phyloP scores from a whole-genome alignment of 768 basidiomycete genomes.

The Lactarius tabidus region DNA sequence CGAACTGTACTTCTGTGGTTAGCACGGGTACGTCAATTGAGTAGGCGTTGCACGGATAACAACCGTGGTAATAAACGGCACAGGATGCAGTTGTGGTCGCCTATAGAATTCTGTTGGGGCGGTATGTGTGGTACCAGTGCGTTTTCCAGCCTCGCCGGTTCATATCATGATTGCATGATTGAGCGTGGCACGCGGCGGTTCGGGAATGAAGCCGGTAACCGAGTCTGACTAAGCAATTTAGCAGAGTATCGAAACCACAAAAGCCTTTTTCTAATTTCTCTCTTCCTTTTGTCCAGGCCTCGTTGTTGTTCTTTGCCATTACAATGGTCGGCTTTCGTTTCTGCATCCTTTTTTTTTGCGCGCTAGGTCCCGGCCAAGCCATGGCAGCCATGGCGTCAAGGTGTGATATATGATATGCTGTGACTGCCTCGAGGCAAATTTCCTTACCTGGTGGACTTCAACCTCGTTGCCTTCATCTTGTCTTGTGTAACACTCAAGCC shows the following conservation, averaged over 20 bases:
- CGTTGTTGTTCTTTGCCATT: constrained; percentile 6
- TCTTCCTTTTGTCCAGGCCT: background rate
- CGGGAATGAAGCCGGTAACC: background rate
- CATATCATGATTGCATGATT: too few species aligned
- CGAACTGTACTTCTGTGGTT: background rate
- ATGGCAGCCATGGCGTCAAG: constrained; percentile 24
- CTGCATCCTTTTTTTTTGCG: background rate
- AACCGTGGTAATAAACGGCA: background rate
- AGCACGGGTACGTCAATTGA: background rate
- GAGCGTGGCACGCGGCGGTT: background rate
- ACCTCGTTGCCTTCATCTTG: constrained; percentile 26
- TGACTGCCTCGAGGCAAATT: constrained; percentile 29
- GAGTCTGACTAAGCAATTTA: background rate
- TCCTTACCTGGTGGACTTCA: constrained; percentile 21
- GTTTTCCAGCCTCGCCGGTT: background rate
- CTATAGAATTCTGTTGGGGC: background rate
- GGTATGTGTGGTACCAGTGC: background rate
- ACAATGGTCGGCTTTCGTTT: background rate
- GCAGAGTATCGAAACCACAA: background rate
- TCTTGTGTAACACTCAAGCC: constrained; percentile 24
- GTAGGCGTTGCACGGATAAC: background rate
- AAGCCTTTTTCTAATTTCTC: background rate
- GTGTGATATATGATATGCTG: constrained; percentile 21
- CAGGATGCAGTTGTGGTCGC: background rate
- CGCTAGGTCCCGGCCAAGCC: constrained; percentile 9